A percentile compares a stretch with the other conserved stretches of the same genome.
phyloP scores from a whole-genome alignment of 495 filamentous ascomycete genomes.

The Hypoxylon perforatum region DNA sequence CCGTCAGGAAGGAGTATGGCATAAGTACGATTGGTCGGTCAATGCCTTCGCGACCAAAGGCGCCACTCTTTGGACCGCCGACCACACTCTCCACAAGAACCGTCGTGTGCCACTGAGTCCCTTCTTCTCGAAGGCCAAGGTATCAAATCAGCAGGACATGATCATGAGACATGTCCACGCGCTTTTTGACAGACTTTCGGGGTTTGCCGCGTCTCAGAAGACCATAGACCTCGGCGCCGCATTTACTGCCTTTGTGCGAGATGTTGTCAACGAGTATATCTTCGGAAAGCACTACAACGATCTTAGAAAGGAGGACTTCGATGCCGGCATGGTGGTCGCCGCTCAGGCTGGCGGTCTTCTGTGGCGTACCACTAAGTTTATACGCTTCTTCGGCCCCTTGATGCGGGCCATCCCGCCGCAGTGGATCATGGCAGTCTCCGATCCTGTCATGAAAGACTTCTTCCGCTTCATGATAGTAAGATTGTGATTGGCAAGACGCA shows the following conservation, averaged over 20 bases:
- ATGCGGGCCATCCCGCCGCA: constrained; percentile 39
- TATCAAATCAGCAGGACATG: constrained; percentile 31
- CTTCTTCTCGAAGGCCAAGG: constrained; percentile 46
- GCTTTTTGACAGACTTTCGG: constrained; percentile 36
- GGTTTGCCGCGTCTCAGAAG: constrained; percentile 18
- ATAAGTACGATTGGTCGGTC: constrained; percentile 45
- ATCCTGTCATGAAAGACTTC: constrained; percentile 37
- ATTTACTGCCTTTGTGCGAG: constrained; percentile 43
- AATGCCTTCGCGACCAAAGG: constrained; percentile 35
- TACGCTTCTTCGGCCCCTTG: constrained; percentile 42
- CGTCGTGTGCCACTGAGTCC: constrained; percentile 37
- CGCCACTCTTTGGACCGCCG: constrained; percentile 31
- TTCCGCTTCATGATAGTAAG: constrained; percentile 39
- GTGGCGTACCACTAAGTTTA: constrained; percentile 47
- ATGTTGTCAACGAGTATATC: constrained; percentile 45
- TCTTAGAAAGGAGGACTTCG: constrained; percentile 46
- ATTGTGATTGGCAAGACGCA: constrained; percentile 9
- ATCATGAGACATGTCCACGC: constrained; percentile 40
- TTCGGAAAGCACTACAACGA: constrained; percentile 43
- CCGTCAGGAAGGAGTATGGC: constrained; percentile 43
- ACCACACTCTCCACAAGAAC: constrained; percentile 43
- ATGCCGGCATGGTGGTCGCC: constrained; percentile 27
- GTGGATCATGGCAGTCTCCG: constrained; percentile 36
- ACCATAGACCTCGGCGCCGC: constrained; percentile 48
- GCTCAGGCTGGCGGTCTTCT: constrained; percentile 32